Evolutionary conservation across 306 rosid genomes (phyloP).

Genomic region (Vigna radiata): DNA sequence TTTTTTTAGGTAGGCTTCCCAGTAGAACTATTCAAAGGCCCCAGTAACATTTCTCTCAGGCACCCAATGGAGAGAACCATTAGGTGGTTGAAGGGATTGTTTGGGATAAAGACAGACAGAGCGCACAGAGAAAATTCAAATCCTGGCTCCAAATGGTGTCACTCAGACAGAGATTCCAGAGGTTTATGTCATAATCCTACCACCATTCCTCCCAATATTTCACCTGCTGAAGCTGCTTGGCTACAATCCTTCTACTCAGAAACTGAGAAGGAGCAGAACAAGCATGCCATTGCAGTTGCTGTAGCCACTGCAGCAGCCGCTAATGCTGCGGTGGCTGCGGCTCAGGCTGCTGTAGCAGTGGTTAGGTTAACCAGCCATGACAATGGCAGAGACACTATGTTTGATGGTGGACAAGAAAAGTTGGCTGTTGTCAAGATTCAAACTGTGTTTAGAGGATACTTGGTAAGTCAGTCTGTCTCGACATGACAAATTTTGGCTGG

Average conservation of each 20-base stretch:
- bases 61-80: slow-evolving; percentile 76
- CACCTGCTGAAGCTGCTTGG: slow-evolving; percentile 91
- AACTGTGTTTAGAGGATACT: slow-evolving; percentile 72
- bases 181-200: slow-evolving; percentile 74
- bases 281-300: slow-evolving; percentile 91
- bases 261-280: slow-evolving; percentile 80
- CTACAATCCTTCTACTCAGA: slow-evolving; percentile 70
- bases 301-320: slow-evolving; percentile 96
- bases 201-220: slow-evolving; percentile 79
- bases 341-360: slow-evolving; percentile 91
- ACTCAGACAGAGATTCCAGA: slow-evolving; percentile 44
- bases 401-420: slow-evolving; percentile 68
- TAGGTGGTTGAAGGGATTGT: slow-evolving; percentile 83
- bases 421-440: slow-evolving; percentile 87
- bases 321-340: slow-evolving; percentile 91
- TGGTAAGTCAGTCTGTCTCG: slow-evolving; percentile 52
- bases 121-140: slow-evolving; percentile 51
- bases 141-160: slow-evolving; percentile 41
- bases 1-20: slow-evolving; percentile 24
- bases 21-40: slow-evolving; percentile 37
- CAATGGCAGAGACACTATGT: slow-evolving; percentile 69
- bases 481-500: background rate
- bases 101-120: slow-evolving; percentile 74
- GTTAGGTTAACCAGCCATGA: slow-evolving; percentile 90
- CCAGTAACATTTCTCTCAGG: background rate